Evolutionary conservation across 257 asterid species (phyloP), one percentile per base, ranked within the genome.

Genomic region (Cynanchum wilfordii): DNA sequence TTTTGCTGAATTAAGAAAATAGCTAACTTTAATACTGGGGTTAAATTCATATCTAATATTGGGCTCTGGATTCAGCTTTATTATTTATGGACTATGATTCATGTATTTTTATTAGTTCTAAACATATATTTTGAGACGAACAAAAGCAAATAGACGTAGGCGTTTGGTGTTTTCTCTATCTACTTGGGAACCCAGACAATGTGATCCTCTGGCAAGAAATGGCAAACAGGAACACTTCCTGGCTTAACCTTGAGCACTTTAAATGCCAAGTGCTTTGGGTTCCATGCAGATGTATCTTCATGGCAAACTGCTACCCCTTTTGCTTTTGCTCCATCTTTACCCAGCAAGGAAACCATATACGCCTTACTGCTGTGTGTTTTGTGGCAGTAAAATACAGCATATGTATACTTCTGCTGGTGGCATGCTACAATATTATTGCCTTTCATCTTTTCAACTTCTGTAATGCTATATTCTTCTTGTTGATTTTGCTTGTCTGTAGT

Each of bases 251-350:
- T 94, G 1, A 94, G 93, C 82, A 88, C 95, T 80, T 86, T 89
- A 54, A 94, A 94, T 16, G 99, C 97, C 87, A 94, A 78, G 73
- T 92, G 98, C 72, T 90, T 89, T 3, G 97, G 98, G 81, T 94
- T 91, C 99, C 98, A 91, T 30, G 79, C 82, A 11, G 96, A 84
- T 10, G 99, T 89, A 49, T 95, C 89, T 69, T 68, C 73, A 77
- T 95, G 98, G 87, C 99, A 95, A 77, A 92, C 85, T 0, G 88
- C 95, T 68, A 85, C 89, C 0, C 93, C 98, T 20, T 80, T 79
- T 15, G 86, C 99, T 85, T 83, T 82, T 10, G 88, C 76, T 24
- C 99, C 93, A 56, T 87, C 89, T 0, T 47, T 76, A 1, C 96
- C 92, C 66, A 59, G 86, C 81, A 91, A 42, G 30, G 75, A 73